Evolutionary conservation across 208 protist species (phyloP).

Genomic region (Trypanosoma avium): DNA sequence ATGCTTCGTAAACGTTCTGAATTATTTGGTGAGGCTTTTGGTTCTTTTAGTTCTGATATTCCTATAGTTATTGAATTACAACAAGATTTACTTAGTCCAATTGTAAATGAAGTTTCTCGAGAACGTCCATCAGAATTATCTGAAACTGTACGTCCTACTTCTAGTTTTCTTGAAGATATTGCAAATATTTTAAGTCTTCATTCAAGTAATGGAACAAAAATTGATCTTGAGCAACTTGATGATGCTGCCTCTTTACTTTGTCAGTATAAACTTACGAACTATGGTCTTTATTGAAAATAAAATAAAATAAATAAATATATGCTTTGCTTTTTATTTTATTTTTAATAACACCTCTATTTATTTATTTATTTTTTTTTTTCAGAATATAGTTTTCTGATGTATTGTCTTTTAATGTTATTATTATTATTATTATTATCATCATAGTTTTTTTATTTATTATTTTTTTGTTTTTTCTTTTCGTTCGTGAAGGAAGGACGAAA

Average conservation of each 20-base stretch:
- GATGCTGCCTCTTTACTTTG: constrained; percentile 46
- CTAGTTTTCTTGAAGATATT: constrained; percentile 58
- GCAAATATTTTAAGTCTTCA: constrained; percentile 41
- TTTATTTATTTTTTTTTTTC: no score
- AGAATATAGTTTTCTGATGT: no score
- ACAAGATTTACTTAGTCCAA: neutral
- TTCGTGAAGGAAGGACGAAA: no score
- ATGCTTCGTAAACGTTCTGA: constrained; percentile 41
- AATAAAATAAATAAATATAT: neutral
- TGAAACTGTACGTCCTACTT: neutral
- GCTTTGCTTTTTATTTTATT: neutral
- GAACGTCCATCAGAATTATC: neutral
- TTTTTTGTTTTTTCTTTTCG: no score
- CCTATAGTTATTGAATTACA: constrained; percentile 55
- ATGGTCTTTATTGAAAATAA: constrained; percentile 37
- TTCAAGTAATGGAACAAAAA: constrained; percentile 31
- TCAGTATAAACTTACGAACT: constrained; percentile 61
- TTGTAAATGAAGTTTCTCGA: neutral
- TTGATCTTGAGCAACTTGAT: constrained; percentile 51
- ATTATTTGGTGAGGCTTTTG: constrained; percentile 44
- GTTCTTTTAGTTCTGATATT: constrained; percentile 20
- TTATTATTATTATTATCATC: no score
- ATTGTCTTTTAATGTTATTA: no score
- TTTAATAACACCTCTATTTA: neutral
- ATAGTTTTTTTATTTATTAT: no score